Percentiles rank a stretch among this genome's conserved stretches.
Evolutionary conservation across 257 asterid genomes (phyloP).

Genomic region (Nicotiana tomentosiformis): DNA sequence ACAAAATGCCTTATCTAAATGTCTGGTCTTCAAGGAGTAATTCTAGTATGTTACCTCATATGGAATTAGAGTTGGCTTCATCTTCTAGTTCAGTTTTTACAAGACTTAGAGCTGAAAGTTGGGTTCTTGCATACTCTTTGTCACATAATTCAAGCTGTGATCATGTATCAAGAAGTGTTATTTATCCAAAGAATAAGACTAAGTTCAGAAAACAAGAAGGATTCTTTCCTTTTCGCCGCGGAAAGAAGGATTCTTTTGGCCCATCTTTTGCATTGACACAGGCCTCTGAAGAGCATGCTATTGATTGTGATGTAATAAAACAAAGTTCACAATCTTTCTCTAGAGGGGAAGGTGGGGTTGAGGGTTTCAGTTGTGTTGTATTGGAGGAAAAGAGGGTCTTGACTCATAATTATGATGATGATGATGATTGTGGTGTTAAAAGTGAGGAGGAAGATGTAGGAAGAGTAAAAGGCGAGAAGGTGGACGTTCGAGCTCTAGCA

Average conservation of each 20-base stretch:
- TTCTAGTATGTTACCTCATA: slow-evolving; percentile 30
- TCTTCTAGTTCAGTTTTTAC: slow-evolving; percentile 22
- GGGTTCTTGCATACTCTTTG: slow-evolving; percentile 15
- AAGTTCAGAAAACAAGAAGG: slow-evolving; percentile 12
- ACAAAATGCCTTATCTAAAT: slow-evolving; percentile 64
- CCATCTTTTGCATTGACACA: slow-evolving; percentile 41
- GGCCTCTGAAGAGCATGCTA: slow-evolving; percentile 45
- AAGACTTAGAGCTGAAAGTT: slow-evolving; percentile 35
- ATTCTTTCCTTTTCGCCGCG: slow-evolving; percentile 13
- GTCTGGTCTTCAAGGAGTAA: slow-evolving; percentile 52
- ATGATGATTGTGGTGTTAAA: not conserved
- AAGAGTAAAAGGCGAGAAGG: slow-evolving; percentile 17
- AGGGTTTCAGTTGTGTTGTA: slow-evolving; percentile 3
- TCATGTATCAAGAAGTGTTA: slow-evolving; percentile 14
- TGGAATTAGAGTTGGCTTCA: slow-evolving; percentile 35
- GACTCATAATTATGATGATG: not conserved
- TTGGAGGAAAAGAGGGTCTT: slow-evolving; percentile 11
- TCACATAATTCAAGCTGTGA: slow-evolving; percentile 10
- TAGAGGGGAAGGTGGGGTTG: slow-evolving; percentile 18
- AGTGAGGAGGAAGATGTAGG: slow-evolving; percentile 16
- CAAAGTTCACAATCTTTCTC: slow-evolving; percentile 22
- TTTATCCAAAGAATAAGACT: slow-evolving; percentile 15
- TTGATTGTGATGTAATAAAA: slow-evolving; percentile 19
- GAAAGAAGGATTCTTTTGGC: slow-evolving; percentile 27
- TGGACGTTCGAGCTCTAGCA: slow-evolving; percentile 67